Conservation (phyloP, 331 rosid species). For the Prunus yedoensis region DNA sequence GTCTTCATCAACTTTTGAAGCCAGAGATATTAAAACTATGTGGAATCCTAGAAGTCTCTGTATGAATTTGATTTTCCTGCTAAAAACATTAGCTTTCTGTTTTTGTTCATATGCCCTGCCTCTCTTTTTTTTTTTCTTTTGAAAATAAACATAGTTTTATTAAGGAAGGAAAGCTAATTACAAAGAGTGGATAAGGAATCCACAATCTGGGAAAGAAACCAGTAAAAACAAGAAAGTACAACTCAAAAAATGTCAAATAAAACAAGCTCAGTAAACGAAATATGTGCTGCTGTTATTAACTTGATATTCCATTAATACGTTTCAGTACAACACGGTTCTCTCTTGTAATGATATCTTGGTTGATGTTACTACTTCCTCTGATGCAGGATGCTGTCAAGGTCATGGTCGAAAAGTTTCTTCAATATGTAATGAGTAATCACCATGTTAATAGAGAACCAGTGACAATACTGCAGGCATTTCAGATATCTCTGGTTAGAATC, state of each 20-base stretch:
- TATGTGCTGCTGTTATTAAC: neutral
- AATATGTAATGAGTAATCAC: constrained; percentile 67
- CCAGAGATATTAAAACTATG: constrained; percentile 60
- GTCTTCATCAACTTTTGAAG: constrained; percentile 62
- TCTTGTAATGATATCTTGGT: neutral
- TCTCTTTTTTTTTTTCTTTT: too few relatives aligned
- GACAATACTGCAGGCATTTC: constrained; percentile 73
- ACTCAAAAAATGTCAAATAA: too few relatives aligned
- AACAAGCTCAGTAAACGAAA: too few relatives aligned
- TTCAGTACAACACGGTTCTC: neutral
- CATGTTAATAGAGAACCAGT: constrained; percentile 48
- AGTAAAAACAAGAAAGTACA: too few relatives aligned
- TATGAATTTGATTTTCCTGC: constrained; percentile 41
- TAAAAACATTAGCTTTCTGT: neutral
- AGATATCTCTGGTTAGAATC: constrained; percentile 79
- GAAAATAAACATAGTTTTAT: too few relatives aligned
- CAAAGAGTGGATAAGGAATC: too few relatives aligned
- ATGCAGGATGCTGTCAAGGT: constrained; percentile 63
- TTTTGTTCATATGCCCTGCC: neutral
- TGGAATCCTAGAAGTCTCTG: constrained; percentile 65
- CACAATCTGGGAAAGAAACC: too few relatives aligned
- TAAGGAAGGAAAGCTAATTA: too few relatives aligned
- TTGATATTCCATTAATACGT: neutral
- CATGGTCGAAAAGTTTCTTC: constrained; percentile 56
- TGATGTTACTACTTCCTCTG: constrained; percentile 8